These are phyloP conservation scores for Candida piceae DNA, from an alignment of 805 yeast species.

Conservation along the genomic window DNA sequence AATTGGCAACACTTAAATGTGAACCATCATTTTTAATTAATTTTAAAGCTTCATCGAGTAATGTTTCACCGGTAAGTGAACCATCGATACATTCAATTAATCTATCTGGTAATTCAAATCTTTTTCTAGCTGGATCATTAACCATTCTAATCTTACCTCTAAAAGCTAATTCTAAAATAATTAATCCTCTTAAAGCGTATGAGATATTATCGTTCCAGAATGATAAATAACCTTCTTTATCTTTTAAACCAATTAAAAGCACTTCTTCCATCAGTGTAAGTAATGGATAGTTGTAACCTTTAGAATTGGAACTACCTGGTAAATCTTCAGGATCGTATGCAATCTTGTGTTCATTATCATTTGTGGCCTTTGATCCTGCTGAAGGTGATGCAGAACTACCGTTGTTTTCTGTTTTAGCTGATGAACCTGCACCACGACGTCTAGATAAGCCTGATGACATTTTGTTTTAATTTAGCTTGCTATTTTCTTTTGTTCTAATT, in stretches of 20 bases:
- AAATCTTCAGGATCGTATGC: slow-evolving; percentile 79
- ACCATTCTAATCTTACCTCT: slow-evolving; percentile 85
- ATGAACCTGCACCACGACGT: slow-evolving; percentile 54
- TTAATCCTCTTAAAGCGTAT: slow-evolving; percentile 93
- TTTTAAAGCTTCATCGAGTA: slow-evolving; percentile 88
- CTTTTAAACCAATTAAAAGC: slow-evolving; percentile 85
- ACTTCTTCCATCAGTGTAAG: slow-evolving; percentile 97
- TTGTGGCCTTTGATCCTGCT: not conserved
- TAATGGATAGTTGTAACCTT: slow-evolving; percentile 49
- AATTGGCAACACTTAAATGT: slow-evolving; percentile 69
- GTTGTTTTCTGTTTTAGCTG: slow-evolving; percentile 22
- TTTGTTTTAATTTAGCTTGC: not conserved
- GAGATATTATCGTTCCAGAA: slow-evolving; percentile 98
- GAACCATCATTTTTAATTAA: slow-evolving; percentile 83
- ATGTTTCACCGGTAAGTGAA: slow-evolving; percentile 87
- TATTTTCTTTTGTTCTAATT: too few species aligned
- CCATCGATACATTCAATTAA: slow-evolving; percentile 82
- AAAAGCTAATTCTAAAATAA: slow-evolving; percentile 84
- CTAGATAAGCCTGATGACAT: slow-evolving; percentile 60
- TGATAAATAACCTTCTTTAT: slow-evolving; percentile 91
- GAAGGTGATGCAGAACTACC: slow-evolving; percentile 14
- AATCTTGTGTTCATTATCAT: slow-evolving; percentile 45
- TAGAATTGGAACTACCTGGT: slow-evolving; percentile 32
- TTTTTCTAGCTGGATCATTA: slow-evolving; percentile 86
- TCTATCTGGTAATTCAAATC: slow-evolving; percentile 85